phyloP scores from a whole-genome alignment of 164 flowering plant species.

The Dillenia suffruticosa region DNA sequence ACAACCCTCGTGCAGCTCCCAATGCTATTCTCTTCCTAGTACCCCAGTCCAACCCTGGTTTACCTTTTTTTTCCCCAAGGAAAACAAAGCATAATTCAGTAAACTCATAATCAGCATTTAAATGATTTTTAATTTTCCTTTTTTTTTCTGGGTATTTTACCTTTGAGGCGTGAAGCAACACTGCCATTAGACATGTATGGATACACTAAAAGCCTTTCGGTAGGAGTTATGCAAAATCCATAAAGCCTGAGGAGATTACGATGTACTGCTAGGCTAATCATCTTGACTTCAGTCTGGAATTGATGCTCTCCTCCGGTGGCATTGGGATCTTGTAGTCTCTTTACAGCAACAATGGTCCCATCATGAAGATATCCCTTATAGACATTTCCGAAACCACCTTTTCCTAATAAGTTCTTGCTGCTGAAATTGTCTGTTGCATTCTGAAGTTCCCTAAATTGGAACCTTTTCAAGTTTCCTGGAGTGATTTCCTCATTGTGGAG shows the following conservation, averaged over 20 bases:
- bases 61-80: conserved; percentile 28
- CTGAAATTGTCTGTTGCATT: conserved; percentile 65
- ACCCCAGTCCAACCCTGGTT: conserved; percentile 74
- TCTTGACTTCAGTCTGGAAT: conserved; percentile 82
- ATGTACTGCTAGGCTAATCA: conserved; percentile 83
- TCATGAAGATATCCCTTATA: conserved; percentile 69
- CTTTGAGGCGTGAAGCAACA: conserved; percentile 77
- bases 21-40: conserved; percentile 80
- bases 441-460: conserved; percentile 70
- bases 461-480: conserved; percentile 71
- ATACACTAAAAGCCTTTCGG: conserved; percentile 69
- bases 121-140: too few species aligned
- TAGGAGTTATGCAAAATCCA: conserved; percentile 65
- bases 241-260: conserved; percentile 65
- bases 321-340: conserved; percentile 76
- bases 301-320: conserved; percentile 69
- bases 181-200: conserved; percentile 88
- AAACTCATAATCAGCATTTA: too few species aligned
- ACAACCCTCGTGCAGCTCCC: conserved; percentile 79
- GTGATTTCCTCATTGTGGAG: conserved; percentile 52
- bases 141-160: conserved; percentile 17
- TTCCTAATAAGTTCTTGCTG: conserved; percentile 66
- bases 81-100: neutral
- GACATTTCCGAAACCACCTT: conserved; percentile 77
- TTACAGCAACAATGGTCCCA: conserved; percentile 74